Percentiles rank a stretch among this genome's conserved stretches.
phyloP scores from a whole-genome alignment of 345 rosid genomes.

The Pelargonium nanum region DNA sequence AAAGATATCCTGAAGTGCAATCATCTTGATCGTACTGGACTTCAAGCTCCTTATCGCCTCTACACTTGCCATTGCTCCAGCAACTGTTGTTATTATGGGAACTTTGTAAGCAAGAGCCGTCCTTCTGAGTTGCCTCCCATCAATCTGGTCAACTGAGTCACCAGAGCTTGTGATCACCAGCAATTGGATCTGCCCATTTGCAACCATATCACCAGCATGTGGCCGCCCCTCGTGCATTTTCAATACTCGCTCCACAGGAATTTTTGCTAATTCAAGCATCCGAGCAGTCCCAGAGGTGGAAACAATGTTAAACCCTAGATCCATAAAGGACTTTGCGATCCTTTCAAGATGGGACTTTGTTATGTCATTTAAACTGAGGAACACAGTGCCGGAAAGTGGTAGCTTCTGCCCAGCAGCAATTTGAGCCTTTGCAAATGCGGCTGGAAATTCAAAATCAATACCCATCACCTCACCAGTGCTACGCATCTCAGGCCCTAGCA shows the following conservation, averaged over 20 bases:
- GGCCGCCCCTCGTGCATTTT: constrained; percentile 95
- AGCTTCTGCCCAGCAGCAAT: constrained; percentile 89
- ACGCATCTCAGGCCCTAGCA: constrained; percentile 94
- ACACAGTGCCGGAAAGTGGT: constrained; percentile 77
- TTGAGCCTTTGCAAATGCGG: constrained; percentile 91
- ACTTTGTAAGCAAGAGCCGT: constrained; percentile 92
- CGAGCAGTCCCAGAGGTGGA: constrained; percentile 92
- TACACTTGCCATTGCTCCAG: constrained; percentile 87
- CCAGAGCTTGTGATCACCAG: constrained; percentile 91
- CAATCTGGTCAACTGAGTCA: constrained; percentile 74
- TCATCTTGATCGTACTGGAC: constrained; percentile 48
- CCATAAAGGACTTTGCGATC: constrained; percentile 64
- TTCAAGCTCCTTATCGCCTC: constrained; percentile 77
- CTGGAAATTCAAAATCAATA: constrained; percentile 49
- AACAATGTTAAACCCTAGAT: constrained; percentile 62
- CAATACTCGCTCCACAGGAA: constrained; percentile 64
- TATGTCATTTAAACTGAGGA: constrained; percentile 82
- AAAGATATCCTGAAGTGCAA: constrained; percentile 84
- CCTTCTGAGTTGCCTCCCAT: constrained; percentile 75
- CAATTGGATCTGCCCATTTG: constrained; percentile 82
- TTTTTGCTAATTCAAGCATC: constrained; percentile 62
- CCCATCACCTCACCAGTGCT: constrained; percentile 99
- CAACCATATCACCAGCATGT: constrained; percentile 91
- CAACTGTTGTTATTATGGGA: constrained; percentile 81
- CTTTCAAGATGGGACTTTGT: constrained; percentile 72